Conservation (phyloP, 495 filamentous ascomycete genomes). For the Tuber brumale region DNA sequence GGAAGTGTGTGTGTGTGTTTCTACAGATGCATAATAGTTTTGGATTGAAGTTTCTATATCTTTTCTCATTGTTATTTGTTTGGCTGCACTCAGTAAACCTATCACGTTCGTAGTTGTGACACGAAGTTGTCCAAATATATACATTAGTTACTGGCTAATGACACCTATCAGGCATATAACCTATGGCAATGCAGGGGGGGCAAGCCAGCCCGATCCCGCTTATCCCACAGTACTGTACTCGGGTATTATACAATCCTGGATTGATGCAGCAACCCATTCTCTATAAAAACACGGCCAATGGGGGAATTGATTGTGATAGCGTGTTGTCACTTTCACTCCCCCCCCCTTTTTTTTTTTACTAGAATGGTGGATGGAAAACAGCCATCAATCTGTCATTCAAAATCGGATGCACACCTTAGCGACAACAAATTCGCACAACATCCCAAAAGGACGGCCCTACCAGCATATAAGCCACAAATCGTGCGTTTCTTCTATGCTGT, state of each 20-base stretch:
- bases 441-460: too few relatives aligned
- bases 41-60: neutral
- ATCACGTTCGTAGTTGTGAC: neutral
- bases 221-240: neutral
- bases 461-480: neutral
- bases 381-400: neutral
- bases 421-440: neutral
- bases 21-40: too few relatives aligned
- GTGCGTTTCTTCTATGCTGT: neutral
- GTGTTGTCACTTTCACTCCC: neutral
- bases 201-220: too few relatives aligned
- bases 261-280: neutral
- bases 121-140: neutral
- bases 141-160: neutral
- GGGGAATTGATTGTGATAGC: neutral
- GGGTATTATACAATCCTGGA: neutral
- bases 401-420: neutral
- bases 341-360: neutral
- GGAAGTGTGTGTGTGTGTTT: too few relatives aligned
- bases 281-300: neutral
- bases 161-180: neutral
- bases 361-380: neutral
- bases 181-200: neutral
- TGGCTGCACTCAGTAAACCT: neutral
- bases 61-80: neutral